Conservation (phyloP, 768 basidiomycete genomes). For the Naganishia kalamii region DNA sequence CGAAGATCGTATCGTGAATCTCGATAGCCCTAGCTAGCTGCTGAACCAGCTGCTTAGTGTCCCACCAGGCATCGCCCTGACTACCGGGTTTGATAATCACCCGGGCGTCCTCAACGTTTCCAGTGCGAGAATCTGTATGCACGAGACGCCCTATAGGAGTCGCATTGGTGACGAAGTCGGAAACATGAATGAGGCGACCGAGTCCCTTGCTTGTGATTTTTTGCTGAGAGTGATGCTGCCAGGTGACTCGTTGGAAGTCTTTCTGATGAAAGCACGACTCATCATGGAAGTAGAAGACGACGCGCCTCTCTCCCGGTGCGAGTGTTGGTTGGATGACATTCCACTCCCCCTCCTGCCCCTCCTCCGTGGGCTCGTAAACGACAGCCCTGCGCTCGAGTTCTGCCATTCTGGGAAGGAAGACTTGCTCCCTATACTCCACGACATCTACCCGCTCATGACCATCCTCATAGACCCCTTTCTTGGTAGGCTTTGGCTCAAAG, state of each 20-base stretch:
- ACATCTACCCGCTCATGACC: not conserved
- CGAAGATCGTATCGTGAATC: too few relatives aligned
- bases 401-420: not conserved
- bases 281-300: not conserved
- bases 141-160: too few relatives aligned
- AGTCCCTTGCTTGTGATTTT: not conserved
- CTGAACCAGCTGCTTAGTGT: too few relatives aligned
- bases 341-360: not conserved
- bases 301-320: not conserved
- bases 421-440: not conserved
- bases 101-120: too few relatives aligned
- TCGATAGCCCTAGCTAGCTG: too few relatives aligned
- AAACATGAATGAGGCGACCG: not conserved
- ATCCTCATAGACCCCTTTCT: constrained; percentile 7
- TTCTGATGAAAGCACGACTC: constrained; percentile 1
- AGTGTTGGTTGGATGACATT: not conserved
- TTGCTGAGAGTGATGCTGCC: not conserved
- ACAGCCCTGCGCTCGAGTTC: not conserved
- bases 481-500: not conserved
- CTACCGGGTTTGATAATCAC: too few relatives aligned
- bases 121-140: too few relatives aligned
- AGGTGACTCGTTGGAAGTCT: not conserved
- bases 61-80: too few relatives aligned
- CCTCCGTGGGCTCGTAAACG: not conserved
- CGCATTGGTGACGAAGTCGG: not conserved